Percentiles rank a stretch among this genome's conserved stretches.
phyloP scores from a whole-genome alignment of 1,139 yeast genomes.

The Kluyveromyces sp. region DNA sequence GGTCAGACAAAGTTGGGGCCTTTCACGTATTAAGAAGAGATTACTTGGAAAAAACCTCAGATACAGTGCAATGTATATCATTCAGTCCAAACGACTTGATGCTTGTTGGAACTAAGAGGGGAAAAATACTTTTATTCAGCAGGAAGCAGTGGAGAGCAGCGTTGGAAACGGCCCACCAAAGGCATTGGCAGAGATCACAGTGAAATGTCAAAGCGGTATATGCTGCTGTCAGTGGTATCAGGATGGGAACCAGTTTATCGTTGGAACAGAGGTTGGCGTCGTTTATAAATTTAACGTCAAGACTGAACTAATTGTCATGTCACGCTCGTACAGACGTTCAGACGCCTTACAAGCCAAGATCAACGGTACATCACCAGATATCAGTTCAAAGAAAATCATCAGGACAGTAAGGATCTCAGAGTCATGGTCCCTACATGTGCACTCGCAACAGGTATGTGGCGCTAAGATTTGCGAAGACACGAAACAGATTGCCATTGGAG shows the following conservation, averaged over 20 bases:
- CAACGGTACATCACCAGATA: background rate
- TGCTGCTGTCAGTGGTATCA: constrained; percentile 62
- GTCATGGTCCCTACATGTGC: constrained; percentile 7
- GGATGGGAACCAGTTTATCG: constrained; percentile 34
- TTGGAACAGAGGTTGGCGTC: constrained; percentile 66
- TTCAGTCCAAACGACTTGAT: constrained; percentile 44
- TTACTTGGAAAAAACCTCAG: constrained; percentile 27
- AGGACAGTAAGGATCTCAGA: background rate
- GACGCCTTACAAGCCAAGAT: background rate
- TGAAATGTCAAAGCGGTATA: constrained; percentile 32
- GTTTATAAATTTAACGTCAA: constrained; percentile 37
- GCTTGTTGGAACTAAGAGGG: constrained; percentile 53
- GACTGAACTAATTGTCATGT: background rate
- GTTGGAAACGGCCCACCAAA: constrained; percentile 13
- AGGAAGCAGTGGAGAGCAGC: constrained; percentile 27
- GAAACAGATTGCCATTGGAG: constrained; percentile 57
- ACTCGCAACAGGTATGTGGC: constrained; percentile 30
- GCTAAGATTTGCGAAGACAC: constrained; percentile 45
- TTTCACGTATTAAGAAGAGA: constrained; percentile 30
- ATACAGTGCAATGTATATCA: constrained; percentile 50
- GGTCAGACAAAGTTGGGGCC: constrained; percentile 53
- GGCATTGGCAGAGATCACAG: constrained; percentile 10
- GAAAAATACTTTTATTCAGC: constrained; percentile 40
- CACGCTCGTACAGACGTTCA: background rate
- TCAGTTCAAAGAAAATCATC: background rate